A percentile compares a stretch with the other conserved stretches of the same genome.
These are phyloP conservation scores for Acrodontium crateriforme DNA, from an alignment of 2,329 filamentous ascomycete species.

Conservation along the genomic window DNA sequence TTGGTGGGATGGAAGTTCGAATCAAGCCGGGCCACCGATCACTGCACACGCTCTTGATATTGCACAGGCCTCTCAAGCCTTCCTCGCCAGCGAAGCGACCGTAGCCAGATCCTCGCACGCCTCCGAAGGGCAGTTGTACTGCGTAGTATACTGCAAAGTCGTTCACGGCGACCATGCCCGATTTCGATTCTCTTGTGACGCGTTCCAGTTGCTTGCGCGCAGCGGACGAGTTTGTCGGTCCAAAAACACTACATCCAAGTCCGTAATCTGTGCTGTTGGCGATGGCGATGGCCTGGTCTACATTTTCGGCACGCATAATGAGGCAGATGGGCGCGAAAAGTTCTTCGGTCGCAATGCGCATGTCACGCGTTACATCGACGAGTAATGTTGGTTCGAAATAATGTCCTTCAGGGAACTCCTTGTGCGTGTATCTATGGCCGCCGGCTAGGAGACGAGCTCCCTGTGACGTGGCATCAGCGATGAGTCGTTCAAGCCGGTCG, in stretches of 20 bases:
- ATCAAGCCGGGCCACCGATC: slow-evolving; percentile 49
- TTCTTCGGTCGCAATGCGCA: slow-evolving; percentile 81
- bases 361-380: slow-evolving; percentile 70
- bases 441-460: slow-evolving; percentile 75
- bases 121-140: slow-evolving; percentile 88
- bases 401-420: slow-evolving; percentile 61
- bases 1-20: slow-evolving; percentile 65
- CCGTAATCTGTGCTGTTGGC: slow-evolving; percentile 78
- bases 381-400: slow-evolving; percentile 90
- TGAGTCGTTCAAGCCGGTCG: slow-evolving; percentile 57
- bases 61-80: slow-evolving; percentile 71
- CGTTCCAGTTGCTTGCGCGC: slow-evolving; percentile 47
- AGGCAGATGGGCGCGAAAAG: slow-evolving; percentile 88
- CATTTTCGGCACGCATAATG: slow-evolving; percentile 58
- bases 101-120: slow-evolving; percentile 75
- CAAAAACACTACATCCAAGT: slow-evolving; percentile 81
- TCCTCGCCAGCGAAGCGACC: slow-evolving; percentile 87
- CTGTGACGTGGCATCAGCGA: slow-evolving; percentile 60
- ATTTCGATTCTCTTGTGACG: slow-evolving; percentile 55
- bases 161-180: slow-evolving; percentile 89
- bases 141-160: slow-evolving; percentile 92
- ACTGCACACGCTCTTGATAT: slow-evolving; percentile 71
- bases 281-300: slow-evolving; percentile 53
- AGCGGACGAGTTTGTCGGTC: slow-evolving; percentile 29
- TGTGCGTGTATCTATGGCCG: slow-evolving; percentile 58